Evolutionary conservation across 768 basidiomycete genomes (phyloP).

Genomic region (Calvatia gigantea): DNA sequence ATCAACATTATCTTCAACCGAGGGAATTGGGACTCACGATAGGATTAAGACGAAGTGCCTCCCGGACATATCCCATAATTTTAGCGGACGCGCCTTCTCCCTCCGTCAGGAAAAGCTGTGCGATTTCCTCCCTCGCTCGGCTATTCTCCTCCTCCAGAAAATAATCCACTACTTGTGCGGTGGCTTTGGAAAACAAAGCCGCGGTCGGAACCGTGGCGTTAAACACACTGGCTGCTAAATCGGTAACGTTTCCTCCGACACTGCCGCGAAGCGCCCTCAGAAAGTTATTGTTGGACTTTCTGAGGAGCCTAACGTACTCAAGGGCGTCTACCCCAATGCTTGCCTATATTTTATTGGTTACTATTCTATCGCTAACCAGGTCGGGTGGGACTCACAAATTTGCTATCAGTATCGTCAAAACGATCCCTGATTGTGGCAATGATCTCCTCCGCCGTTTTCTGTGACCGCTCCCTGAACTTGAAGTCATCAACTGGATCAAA

Average conservation of each 20-base stretch:
- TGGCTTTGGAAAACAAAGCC: slow-evolving; percentile 49
- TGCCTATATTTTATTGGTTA: slow-evolving; percentile 10
- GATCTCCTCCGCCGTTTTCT: slow-evolving; percentile 26
- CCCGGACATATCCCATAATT: slow-evolving; percentile 41
- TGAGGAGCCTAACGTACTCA: neutral
- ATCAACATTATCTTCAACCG: neutral
- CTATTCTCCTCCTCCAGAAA: slow-evolving; percentile 42
- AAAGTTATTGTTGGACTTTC: slow-evolving; percentile 22
- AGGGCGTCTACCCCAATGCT: neutral
- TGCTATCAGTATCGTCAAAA: slow-evolving; percentile 23
- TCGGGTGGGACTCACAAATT: slow-evolving; percentile 10
- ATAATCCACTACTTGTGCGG: slow-evolving; percentile 58
- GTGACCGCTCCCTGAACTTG: slow-evolving; percentile 39
- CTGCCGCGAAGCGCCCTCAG: slow-evolving; percentile 25
- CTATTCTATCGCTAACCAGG: slow-evolving; percentile 14
- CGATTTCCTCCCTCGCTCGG: slow-evolving; percentile 36
- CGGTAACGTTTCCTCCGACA: slow-evolving; percentile 20
- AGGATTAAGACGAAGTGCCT: slow-evolving; percentile 43
- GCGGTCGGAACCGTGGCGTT: slow-evolving; percentile 53
- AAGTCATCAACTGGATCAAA: slow-evolving; percentile 44
- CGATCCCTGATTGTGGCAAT: slow-evolving; percentile 26
- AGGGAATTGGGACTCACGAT: slow-evolving; percentile 21
- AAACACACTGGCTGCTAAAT: slow-evolving; percentile 49
- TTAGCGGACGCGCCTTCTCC: slow-evolving; percentile 22
- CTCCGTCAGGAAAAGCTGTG: slow-evolving; percentile 26